Evolutionary conservation across 768 basidiomycete species (phyloP).

Genomic region (Boletus edulis): DNA sequence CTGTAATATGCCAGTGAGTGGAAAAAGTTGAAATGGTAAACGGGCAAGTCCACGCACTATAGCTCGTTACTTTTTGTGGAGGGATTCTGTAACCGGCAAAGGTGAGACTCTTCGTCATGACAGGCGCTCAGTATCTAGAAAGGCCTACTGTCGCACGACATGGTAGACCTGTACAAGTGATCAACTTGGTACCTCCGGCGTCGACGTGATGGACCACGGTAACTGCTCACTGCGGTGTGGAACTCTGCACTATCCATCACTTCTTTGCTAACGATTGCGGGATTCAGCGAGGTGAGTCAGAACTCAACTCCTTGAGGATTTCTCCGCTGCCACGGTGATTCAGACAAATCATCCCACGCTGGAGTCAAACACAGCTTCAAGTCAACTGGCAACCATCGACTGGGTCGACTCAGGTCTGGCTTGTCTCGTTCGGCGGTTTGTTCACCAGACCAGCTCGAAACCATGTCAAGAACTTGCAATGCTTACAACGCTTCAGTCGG

Average conservation of each 20-base stretch:
- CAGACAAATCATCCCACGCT: background rate
- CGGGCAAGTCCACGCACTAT: conserved; percentile 44
- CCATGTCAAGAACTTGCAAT: background rate
- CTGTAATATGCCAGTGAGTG: conserved; percentile 33
- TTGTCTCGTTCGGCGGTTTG: background rate
- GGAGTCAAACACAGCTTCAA: background rate
- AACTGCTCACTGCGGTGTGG: conserved; percentile 49
- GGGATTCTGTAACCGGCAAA: conserved; percentile 48
- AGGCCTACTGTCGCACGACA: conserved; percentile 49
- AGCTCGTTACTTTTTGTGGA: conserved; percentile 64
- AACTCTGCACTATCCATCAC: conserved; percentile 61
- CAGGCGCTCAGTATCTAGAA: background rate
- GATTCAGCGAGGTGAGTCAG: background rate
- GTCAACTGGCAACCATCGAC: background rate
- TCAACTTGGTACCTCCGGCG: background rate
- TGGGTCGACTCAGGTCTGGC: background rate
- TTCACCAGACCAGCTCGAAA: background rate
- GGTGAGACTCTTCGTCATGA: background rate
- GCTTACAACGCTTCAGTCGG: too few relatives aligned
- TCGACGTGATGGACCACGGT: background rate
- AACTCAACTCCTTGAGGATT: too few relatives aligned
- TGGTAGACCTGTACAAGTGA: conserved; percentile 58
- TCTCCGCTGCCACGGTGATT: too few relatives aligned
- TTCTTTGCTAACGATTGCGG: background rate
- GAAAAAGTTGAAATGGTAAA: background rate